These are phyloP conservation scores for Syzygium malaccense DNA, from an alignment of 441 rosid species.

Conservation along the genomic window DNA sequence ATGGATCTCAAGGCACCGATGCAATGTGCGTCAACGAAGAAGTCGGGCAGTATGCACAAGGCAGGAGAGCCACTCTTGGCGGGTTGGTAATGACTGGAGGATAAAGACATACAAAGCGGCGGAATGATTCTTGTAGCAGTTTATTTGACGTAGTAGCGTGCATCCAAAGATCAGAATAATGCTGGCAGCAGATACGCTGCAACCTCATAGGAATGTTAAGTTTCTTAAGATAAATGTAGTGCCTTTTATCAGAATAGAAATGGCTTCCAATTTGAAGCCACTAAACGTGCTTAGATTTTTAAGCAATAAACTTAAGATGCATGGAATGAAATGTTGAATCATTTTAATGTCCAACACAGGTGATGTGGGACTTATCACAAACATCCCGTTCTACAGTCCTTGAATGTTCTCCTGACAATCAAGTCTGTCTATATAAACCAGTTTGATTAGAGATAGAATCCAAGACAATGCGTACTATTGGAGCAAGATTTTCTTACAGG, in stretches of 20 bases:
- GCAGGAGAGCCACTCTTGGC: not conserved
- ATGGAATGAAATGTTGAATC: not conserved
- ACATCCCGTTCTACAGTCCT: not conserved
- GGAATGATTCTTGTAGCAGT: not conserved
- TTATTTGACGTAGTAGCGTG: not conserved
- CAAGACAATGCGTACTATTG: not conserved
- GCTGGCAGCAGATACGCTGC: not conserved
- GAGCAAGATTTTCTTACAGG: not conserved
- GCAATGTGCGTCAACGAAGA: not conserved
- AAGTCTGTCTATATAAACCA: not conserved
- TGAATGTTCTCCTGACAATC: not conserved
- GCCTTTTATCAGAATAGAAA: not conserved
- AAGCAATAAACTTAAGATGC: not conserved
- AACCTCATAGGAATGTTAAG: not conserved
- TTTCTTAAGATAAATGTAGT: not conserved
- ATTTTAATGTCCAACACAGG: not conserved
- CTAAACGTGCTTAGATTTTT: not conserved
- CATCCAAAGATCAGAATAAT: not conserved
- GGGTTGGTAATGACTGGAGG: not conserved
- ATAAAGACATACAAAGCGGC: not conserved
- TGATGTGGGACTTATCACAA: not conserved
- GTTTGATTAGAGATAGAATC: not conserved
- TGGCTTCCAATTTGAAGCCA: not conserved
- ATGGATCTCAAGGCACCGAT: not conserved
- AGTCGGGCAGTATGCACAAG: not conserved